Conservation (phyloP, 441 rosid species). For the Viola pubescens region DNA sequence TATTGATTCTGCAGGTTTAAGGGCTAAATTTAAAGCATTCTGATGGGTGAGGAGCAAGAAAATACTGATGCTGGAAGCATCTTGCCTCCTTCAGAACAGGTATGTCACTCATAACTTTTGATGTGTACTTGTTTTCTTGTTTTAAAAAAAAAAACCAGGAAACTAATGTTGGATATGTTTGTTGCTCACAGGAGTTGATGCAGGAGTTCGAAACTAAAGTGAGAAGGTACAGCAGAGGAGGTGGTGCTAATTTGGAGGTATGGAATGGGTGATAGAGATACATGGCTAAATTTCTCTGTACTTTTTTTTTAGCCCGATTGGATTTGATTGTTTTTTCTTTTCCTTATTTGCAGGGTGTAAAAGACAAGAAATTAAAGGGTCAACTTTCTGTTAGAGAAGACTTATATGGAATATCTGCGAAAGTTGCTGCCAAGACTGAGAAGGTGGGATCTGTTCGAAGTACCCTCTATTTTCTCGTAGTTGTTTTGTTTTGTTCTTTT, state of each 20-base stretch:
- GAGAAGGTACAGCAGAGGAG: slow-evolving; percentile 78
- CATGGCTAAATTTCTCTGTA: background rate
- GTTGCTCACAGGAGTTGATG: slow-evolving; percentile 32
- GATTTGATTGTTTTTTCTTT: background rate
- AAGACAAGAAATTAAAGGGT: slow-evolving; percentile 74
- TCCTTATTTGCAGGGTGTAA: slow-evolving; percentile 34
- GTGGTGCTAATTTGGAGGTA: slow-evolving; percentile 71
- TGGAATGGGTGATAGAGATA: background rate
- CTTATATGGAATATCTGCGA: slow-evolving; percentile 55
- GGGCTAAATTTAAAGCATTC: background rate
- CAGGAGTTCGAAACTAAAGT: slow-evolving; percentile 50
- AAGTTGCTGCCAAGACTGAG: slow-evolving; percentile 78
- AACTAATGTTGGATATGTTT: slow-evolving; percentile 9
- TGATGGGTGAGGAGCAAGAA: slow-evolving; percentile 32
- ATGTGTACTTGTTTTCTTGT: background rate
- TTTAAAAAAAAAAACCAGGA: background rate
- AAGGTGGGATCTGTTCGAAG: slow-evolving; percentile 35
- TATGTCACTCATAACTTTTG: slow-evolving; percentile 8
- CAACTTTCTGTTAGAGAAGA: slow-evolving; percentile 65
- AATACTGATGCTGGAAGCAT: slow-evolving; percentile 18
- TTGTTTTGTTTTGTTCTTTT: background rate
- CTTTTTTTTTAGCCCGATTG: background rate
- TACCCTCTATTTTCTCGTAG: background rate
- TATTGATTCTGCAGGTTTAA: background rate
- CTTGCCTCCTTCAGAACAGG: slow-evolving; percentile 37